Conservation (phyloP, 164 flowering plant genomes). For the Magnolia sinica region DNA sequence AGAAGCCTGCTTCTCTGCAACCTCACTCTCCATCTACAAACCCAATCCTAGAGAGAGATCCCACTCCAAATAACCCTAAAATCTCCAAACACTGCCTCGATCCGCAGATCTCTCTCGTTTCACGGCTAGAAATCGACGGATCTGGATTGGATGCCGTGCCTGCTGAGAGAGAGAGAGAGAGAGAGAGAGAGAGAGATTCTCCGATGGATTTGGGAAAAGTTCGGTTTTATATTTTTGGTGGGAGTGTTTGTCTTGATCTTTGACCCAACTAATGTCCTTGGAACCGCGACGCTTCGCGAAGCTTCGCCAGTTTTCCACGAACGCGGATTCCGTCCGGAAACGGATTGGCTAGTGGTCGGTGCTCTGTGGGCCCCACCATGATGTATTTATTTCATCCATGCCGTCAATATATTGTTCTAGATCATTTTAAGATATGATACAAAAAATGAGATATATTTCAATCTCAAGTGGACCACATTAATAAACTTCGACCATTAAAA, state of each 20-base stretch:
- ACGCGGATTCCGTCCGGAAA: too few species aligned
- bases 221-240: neutral
- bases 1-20: slow-evolving; percentile 32
- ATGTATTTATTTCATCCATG: too few species aligned
- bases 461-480: too few species aligned
- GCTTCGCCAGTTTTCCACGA: neutral
- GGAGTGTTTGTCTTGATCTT: neutral
- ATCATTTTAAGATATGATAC: too few species aligned
- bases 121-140: neutral
- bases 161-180: neutral
- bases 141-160: neutral
- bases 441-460: too few species aligned
- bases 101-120: neutral
- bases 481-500: too few species aligned
- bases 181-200: neutral
- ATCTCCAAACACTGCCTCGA: neutral
- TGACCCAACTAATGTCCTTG: neutral
- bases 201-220: neutral
- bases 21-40: slow-evolving; percentile 18
- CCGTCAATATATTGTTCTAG: too few species aligned
- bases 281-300: neutral
- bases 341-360: too few species aligned
- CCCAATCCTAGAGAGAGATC: neutral
- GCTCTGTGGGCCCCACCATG: too few species aligned
- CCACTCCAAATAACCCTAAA: neutral